These are phyloP conservation scores for Phoma sp. DNA, from an alignment of 2,329 filamentous ascomycete species.

Conservation along the genomic window DNA sequence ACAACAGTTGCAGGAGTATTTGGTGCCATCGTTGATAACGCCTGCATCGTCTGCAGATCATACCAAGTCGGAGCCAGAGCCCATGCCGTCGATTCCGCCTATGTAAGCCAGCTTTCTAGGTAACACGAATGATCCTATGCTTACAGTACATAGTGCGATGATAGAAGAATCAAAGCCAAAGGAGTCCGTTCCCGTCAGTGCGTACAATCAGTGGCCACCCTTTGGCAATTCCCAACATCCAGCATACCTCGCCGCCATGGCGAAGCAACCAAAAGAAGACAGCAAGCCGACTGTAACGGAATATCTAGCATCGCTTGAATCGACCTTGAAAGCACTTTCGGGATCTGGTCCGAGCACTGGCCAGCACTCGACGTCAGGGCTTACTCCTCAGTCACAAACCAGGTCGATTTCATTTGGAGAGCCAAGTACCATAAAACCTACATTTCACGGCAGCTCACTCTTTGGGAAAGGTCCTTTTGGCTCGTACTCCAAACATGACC, in stretches of 20 bases:
- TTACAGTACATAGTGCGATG: too few species aligned
- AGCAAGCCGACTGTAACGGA: too few species aligned
- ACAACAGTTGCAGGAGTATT: background rate
- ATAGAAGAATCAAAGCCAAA: background rate
- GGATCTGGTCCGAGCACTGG: background rate
- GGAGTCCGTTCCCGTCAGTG: background rate
- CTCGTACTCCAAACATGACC: background rate
- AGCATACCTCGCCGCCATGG: background rate
- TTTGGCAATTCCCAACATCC: background rate
- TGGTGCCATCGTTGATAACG: background rate
- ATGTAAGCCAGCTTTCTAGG: background rate
- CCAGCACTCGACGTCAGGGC: background rate
- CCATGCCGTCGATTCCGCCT: background rate
- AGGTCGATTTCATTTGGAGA: background rate
- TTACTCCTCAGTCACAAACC: background rate
- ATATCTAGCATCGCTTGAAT: background rate
- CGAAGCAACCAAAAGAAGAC: background rate
- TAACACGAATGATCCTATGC: background rate
- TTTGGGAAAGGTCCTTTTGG: background rate
- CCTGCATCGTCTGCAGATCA: background rate
- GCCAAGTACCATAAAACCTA: conserved; percentile 5
- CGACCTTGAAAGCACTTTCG: background rate
- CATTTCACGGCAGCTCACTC: background rate
- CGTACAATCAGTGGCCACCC: background rate
- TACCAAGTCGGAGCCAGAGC: too few species aligned